Conservation (phyloP, 2,329 filamentous ascomycete genomes). For the Raffaelea ambrosiae region DNA sequence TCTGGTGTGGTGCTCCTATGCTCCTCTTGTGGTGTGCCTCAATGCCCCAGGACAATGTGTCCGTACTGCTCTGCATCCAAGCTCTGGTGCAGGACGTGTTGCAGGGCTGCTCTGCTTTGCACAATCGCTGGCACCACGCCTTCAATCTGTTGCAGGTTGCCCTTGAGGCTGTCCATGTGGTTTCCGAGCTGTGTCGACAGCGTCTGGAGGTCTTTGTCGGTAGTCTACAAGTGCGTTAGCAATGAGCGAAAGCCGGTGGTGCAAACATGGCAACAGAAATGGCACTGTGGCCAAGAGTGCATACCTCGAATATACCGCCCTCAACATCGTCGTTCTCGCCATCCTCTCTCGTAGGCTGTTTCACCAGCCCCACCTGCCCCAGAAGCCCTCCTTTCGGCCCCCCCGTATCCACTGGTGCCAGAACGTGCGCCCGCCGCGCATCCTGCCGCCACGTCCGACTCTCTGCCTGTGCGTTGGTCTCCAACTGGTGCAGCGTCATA, state of each 20-base stretch:
- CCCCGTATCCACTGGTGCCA: slow-evolving; percentile 31
- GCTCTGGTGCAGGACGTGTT: slow-evolving; percentile 36
- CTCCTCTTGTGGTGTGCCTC: too few species aligned
- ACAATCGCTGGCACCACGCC: slow-evolving; percentile 40
- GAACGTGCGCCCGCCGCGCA: slow-evolving; percentile 38
- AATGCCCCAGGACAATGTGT: slow-evolving; percentile 33
- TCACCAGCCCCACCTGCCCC: slow-evolving; percentile 1
- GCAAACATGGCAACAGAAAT: background rate
- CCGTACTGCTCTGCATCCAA: slow-evolving; percentile 38
- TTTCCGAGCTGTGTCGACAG: slow-evolving; percentile 40
- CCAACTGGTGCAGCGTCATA: slow-evolving; percentile 38
- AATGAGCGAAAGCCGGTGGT: background rate
- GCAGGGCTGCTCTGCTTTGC: slow-evolving; percentile 39
- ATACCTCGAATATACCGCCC: slow-evolving; percentile 22
- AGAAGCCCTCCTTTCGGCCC: background rate
- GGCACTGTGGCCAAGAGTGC: slow-evolving; percentile 1
- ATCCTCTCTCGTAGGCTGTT: background rate
- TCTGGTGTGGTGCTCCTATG: too few species aligned
- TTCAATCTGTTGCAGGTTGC: slow-evolving; percentile 45
- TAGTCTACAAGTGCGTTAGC: slow-evolving; percentile 1
- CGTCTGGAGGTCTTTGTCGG: slow-evolving; percentile 33
- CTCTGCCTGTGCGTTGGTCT: slow-evolving; percentile 48
- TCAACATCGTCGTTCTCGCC: background rate
- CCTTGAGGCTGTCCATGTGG: slow-evolving; percentile 48
- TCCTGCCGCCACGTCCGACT: slow-evolving; percentile 40